A percentile compares a stretch with the other conserved stretches of the same genome.
These are phyloP conservation scores for Salix arbutifolia DNA, from an alignment of 345 rosid genomes.

Conservation along the genomic window DNA sequence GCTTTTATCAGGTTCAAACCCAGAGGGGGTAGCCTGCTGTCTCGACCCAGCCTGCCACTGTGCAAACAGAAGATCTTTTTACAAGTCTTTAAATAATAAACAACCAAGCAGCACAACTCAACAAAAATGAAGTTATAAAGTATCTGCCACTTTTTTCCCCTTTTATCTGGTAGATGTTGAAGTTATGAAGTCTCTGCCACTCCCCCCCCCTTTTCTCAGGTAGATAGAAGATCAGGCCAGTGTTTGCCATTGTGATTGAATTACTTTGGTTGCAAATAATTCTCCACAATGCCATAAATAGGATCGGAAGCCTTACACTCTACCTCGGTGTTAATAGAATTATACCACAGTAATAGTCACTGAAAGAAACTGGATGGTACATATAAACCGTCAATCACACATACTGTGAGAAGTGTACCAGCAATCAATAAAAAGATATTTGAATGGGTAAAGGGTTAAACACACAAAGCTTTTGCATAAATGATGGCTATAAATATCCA, in stretches of 20 bases:
- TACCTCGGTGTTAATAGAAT: background rate
- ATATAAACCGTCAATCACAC: background rate
- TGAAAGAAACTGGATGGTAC: slow-evolving; percentile 1
- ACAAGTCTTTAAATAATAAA: background rate
- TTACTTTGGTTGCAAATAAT: background rate
- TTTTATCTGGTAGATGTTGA: background rate
- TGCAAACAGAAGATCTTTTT: slow-evolving; percentile 10
- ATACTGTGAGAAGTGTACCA: background rate
- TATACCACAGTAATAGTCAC: slow-evolving; percentile 8
- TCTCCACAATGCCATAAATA: background rate
- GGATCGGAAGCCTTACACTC: background rate
- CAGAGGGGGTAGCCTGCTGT: slow-evolving; percentile 53
- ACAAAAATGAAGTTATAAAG: background rate
- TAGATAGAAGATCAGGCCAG: background rate
- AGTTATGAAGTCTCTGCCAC: background rate
- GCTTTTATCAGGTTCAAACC: slow-evolving; percentile 89
- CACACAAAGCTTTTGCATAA: background rate
- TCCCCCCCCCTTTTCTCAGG: background rate
- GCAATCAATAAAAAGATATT: background rate
- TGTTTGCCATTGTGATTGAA: too few species aligned
- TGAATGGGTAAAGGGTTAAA: background rate
- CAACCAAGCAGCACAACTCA: background rate
- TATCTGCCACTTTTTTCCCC: background rate
- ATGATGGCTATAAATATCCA: background rate
- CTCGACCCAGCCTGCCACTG: slow-evolving; percentile 99